A percentile compares a stretch with the other conserved stretches of the same genome.
These are phyloP conservation scores for Ramularia endophylla DNA, from an alignment of 2,329 filamentous ascomycete genomes.

Conservation along the genomic window DNA sequence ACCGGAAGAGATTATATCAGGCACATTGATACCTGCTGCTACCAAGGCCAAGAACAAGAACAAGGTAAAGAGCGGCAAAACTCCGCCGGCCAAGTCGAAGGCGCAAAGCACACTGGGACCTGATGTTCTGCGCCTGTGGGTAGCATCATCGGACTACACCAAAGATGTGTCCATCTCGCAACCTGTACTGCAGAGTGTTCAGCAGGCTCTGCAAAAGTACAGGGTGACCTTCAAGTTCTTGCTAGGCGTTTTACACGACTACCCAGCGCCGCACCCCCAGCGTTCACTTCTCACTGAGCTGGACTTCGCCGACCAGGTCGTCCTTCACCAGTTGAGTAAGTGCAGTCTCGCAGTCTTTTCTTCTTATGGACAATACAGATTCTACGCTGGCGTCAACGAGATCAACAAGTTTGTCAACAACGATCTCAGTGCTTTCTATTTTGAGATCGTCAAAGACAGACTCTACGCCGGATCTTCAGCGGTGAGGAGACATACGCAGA, in stretches of 20 bases:
- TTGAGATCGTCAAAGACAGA: conserved; percentile 86
- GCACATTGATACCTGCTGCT: conserved; percentile 62
- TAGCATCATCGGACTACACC: conserved; percentile 85
- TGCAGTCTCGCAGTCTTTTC: conserved; percentile 59
- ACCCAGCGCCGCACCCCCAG: conserved; percentile 24
- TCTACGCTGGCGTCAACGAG: conserved; percentile 66
- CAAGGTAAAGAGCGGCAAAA: conserved; percentile 37
- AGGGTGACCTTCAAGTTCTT: conserved; percentile 88
- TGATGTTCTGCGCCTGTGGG: conserved; percentile 86
- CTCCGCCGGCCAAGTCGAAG: conserved; percentile 24
- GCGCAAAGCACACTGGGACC: conserved; percentile 55
- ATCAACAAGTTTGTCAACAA: conserved; percentile 77
- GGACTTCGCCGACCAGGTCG: conserved; percentile 58
- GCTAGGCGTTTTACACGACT: conserved; percentile 56
- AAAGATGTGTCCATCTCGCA: conserved; percentile 78
- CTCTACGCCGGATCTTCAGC: conserved; percentile 75
- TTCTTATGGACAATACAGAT: conserved; percentile 68
- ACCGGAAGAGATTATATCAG: conserved; percentile 78
- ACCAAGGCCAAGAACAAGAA: conserved; percentile 45
- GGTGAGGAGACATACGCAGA: conserved; percentile 54
- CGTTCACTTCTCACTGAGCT: conserved; percentile 10
- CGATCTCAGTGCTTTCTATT: conserved; percentile 87
- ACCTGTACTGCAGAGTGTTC: conserved; percentile 68
- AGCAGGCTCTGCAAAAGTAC: conserved; percentile 76
- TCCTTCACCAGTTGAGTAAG: conserved; percentile 65